phyloP scores from a whole-genome alignment of 2,329 filamentous ascomycete genomes.

The Colletotrichum tofieldiae region DNA sequence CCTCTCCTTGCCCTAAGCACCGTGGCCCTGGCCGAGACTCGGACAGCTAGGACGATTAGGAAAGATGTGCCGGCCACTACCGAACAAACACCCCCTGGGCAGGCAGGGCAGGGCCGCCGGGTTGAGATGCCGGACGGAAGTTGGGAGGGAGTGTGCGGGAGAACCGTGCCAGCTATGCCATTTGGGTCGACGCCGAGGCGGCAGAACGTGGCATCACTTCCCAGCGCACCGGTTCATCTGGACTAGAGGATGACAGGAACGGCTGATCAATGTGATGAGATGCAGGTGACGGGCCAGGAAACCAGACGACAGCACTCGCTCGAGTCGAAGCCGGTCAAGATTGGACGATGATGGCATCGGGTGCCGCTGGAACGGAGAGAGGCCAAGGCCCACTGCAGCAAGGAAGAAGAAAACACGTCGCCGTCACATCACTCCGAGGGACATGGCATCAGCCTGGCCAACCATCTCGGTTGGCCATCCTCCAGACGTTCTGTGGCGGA shows the following conservation, averaged over 20 bases:
- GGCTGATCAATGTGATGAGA: conserved; percentile 35
- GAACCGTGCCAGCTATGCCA: conserved; percentile 36
- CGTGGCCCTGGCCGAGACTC: conserved; percentile 31
- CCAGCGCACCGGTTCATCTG: conserved; percentile 37
- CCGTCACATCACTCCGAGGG: conserved; percentile 11
- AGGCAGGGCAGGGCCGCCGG: conserved; percentile 10
- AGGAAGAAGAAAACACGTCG: conserved; percentile 24
- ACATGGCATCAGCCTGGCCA: conserved; percentile 7
- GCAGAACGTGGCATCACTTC: conserved; percentile 34
- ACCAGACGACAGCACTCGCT: conserved; percentile 27
- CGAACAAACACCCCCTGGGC: conserved; percentile 16
- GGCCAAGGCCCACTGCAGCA: conserved; percentile 13
- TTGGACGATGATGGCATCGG: conserved; percentile 16
- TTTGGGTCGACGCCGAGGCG: conserved; percentile 23
- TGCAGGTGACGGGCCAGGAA: conserved; percentile 14
- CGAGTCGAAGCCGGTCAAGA: background rate
- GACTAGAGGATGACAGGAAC: conserved; percentile 6
- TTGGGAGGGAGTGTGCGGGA: conserved; percentile 36
- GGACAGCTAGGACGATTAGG: conserved; percentile 26
- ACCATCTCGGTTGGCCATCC: conserved; percentile 32
- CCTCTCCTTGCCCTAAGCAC: conserved; percentile 2
- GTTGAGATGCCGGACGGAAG: conserved; percentile 36
- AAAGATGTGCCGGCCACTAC: conserved; percentile 40
- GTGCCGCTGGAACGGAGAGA: background rate
- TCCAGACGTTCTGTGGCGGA: conserved; percentile 17